Conservation (phyloP, 306 rosid genomes). For the Arachis hypogaea region DNA sequence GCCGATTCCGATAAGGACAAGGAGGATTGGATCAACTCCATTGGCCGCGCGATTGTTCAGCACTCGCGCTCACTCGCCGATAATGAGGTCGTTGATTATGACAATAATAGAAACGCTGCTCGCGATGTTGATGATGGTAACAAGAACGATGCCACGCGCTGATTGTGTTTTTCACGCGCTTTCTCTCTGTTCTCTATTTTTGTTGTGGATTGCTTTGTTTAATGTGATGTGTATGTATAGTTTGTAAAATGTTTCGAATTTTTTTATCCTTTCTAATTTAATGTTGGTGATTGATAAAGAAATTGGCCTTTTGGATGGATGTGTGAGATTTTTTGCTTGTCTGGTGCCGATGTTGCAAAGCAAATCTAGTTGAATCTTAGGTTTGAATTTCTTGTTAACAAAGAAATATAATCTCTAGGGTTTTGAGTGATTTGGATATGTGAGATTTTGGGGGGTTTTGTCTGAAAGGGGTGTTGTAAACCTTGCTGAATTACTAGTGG, state of each 20-base stretch:
- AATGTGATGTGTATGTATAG: neutral
- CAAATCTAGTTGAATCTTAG: constrained; percentile 6
- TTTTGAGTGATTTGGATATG: too few relatives aligned
- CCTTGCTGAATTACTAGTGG: too few relatives aligned
- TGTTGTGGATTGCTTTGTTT: neutral
- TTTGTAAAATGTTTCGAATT: neutral
- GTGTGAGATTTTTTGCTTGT: constrained; percentile 4
- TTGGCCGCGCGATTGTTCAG: constrained; percentile 60
- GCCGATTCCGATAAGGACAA: constrained; percentile 69
- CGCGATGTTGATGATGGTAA: neutral
- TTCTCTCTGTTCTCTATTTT: neutral
- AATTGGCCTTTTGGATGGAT: neutral
- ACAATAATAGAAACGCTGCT: neutral
- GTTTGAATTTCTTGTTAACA: too few relatives aligned
- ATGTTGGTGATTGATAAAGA: neutral
- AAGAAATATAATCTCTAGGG: too few relatives aligned
- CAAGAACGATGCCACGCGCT: neutral
- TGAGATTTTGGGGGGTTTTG: too few relatives aligned
- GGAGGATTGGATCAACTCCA: constrained; percentile 66
- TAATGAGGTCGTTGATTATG: constrained; percentile 58
- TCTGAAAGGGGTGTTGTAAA: too few relatives aligned
- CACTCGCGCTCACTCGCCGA: constrained; percentile 58
- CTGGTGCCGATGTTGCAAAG: neutral
- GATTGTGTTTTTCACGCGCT: neutral
- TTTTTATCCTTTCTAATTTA: neutral